These are phyloP conservation scores for Harrya chromipes DNA, from an alignment of 768 basidiomycete species.

Conservation along the genomic window DNA sequence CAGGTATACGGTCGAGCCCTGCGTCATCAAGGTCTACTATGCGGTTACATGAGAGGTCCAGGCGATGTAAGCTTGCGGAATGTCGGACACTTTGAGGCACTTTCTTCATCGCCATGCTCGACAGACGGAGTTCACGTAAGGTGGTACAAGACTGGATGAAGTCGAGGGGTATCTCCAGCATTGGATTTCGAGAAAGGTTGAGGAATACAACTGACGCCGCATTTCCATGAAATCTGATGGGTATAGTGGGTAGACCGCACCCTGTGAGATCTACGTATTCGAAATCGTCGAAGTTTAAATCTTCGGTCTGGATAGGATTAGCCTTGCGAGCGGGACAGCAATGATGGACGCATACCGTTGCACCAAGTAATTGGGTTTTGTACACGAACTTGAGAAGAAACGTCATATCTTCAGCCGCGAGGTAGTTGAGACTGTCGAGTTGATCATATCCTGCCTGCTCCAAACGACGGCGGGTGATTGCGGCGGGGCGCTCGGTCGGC, in stretches of 20 bases:
- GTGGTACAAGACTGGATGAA: slow-evolving; percentile 87
- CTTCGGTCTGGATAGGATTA: slow-evolving; percentile 57
- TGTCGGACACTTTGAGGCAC: slow-evolving; percentile 83
- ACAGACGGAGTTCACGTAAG: slow-evolving; percentile 81
- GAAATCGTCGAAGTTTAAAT: slow-evolving; percentile 65
- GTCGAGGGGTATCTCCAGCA: slow-evolving; percentile 94
- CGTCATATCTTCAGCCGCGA: slow-evolving; percentile 74
- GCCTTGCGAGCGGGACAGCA: neutral
- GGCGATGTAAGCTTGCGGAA: slow-evolving; percentile 65
- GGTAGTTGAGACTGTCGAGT: slow-evolving; percentile 71
- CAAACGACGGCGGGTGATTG: slow-evolving; percentile 77
- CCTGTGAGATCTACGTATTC: slow-evolving; percentile 81
- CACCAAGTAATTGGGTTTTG: slow-evolving; percentile 68
- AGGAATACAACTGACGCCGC: slow-evolving; percentile 82
- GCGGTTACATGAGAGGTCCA: slow-evolving; percentile 90
- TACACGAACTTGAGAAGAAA: slow-evolving; percentile 91
- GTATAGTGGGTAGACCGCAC: slow-evolving; percentile 80
- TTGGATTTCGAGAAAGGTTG: slow-evolving; percentile 89
- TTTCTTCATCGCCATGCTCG: slow-evolving; percentile 92
- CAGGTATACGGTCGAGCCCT: slow-evolving; percentile 70
- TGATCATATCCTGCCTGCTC: slow-evolving; percentile 88
- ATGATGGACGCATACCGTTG: slow-evolving; percentile 45
- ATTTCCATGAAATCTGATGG: slow-evolving; percentile 79
- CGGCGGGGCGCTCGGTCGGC: slow-evolving; percentile 77
- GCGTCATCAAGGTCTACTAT: slow-evolving; percentile 88